These are phyloP conservation scores for Camellia japonica DNA, from an alignment of 148 eudicot species.

Conservation along the genomic window DNA sequence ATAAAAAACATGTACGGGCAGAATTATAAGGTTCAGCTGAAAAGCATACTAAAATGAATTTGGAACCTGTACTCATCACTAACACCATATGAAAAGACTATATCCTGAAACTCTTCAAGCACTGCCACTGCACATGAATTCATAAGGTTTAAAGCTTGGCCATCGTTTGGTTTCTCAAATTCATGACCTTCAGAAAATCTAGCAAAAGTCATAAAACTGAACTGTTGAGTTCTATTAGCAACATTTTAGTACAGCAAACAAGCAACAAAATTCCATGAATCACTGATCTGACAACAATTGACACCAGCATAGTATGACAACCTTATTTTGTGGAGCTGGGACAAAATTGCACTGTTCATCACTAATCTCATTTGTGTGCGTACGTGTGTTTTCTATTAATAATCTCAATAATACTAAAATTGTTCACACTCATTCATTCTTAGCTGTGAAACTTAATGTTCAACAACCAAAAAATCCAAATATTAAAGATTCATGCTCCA, in stretches of 20 bases:
- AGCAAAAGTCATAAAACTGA: constrained; percentile 35
- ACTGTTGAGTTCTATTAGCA: constrained; percentile 30
- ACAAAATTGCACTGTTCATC: not conserved
- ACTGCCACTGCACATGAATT: constrained; percentile 86
- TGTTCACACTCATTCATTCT: not conserved
- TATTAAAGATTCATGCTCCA: not conserved
- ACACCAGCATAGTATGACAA: not conserved
- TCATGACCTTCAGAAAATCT: constrained; percentile 88
- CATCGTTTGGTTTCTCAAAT: constrained; percentile 96
- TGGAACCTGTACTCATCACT: constrained; percentile 79
- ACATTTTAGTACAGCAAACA: constrained; percentile 15
- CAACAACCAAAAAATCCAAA: not conserved
- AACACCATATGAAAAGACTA: constrained; percentile 75
- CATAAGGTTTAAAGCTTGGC: constrained; percentile 83
- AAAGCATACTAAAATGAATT: not conserved
- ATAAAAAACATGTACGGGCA: not conserved
- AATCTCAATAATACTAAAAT: not conserved
- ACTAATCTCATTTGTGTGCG: not conserved
- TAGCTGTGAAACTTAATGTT: not conserved
- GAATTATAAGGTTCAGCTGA: not conserved
- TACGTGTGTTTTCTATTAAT: not conserved
- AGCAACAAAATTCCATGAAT: constrained; percentile 12
- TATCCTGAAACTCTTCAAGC: constrained; percentile 65
- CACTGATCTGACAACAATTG: not conserved
- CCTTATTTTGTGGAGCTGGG: not conserved